Evolutionary conservation across 768 basidiomycete species (phyloP), one percentile per base, ranked within the genome.

Genomic region (Cubamyces lactineus): DNA sequence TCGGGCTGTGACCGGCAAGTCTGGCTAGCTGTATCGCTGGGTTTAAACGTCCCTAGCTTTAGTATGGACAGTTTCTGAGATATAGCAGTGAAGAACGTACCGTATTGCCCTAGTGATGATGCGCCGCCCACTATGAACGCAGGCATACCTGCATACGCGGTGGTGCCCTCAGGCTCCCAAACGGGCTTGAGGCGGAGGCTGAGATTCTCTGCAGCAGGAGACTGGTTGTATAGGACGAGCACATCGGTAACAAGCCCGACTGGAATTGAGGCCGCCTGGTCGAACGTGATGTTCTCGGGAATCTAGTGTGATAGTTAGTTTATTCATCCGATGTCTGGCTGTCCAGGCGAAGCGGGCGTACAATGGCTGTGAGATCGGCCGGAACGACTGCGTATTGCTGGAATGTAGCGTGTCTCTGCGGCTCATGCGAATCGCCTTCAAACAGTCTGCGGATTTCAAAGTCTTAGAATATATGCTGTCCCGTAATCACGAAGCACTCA

Each of bases 191-290:
- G 39, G 21, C 61, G 55, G 48, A 71, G 48, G 39, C 39, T 21
- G 19, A 56, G 26, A 40, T 28, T 42, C 17, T 21, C 21, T 2
- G 60, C 46, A 3, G 17, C 39, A 1, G 60, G 53, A 3, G 15
- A 16, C 26, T 57, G 54, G 11, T 54, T 45, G 21, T 55, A 62
- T 3, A 57, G 46, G 19, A 19, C 48, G 12, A 42, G 24, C 7
- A 40, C 23, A 5, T 24, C 48, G 5, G 61, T 62, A 3, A 49
- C 28, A 26, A 75, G 64, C 1, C 59, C 70, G 23, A 72, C 59
- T 1, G 75, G 74, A n/a, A 76, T 63, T 2, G 74, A 65, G 7
- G 71, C 53, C 0, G 72, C 76, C 30, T 72, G 26, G 13, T 74
- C 74, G 59, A 74, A 70, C 0, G 68, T 56, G 38, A 75, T 26